Conservation (phyloP, 495 filamentous ascomycete genomes). For the Neurospora intermedia region DNA sequence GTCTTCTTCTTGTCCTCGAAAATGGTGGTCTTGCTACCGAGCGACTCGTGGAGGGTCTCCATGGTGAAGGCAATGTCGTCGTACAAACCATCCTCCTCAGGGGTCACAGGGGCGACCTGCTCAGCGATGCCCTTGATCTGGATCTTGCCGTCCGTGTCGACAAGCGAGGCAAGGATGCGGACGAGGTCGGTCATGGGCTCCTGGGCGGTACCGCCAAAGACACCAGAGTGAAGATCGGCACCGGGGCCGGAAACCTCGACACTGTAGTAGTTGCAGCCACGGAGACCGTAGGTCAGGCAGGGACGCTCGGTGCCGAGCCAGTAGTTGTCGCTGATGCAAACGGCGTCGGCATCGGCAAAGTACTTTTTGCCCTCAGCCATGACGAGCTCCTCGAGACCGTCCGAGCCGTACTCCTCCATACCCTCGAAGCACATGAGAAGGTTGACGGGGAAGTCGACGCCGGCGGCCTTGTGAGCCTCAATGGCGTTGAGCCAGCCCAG, state of each 20-base stretch:
- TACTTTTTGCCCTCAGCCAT: slow-evolving; percentile 75
- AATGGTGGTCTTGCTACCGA: slow-evolving; percentile 80
- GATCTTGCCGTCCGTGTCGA: slow-evolving; percentile 85
- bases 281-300: slow-evolving; percentile 94
- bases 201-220: slow-evolving; percentile 90
- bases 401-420: slow-evolving; percentile 98
- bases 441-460: slow-evolving; percentile 92
- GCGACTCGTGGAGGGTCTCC: slow-evolving; percentile 82
- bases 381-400: slow-evolving; percentile 93
- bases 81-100: slow-evolving; percentile 80
- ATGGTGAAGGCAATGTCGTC: slow-evolving; percentile 83
- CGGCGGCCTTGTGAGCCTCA: slow-evolving; percentile 90
- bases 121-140: slow-evolving; percentile 80
- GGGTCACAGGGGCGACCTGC: slow-evolving; percentile 76
- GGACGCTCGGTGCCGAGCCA: slow-evolving; percentile 98
- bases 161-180: slow-evolving; percentile 66
- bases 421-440: slow-evolving; percentile 99
- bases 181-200: slow-evolving; percentile 98
- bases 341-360: slow-evolving; percentile 91
- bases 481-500: slow-evolving; percentile 97
- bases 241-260: slow-evolving; percentile 79
- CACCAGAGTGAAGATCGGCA: slow-evolving; percentile 89
- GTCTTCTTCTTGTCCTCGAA: slow-evolving; percentile 75
- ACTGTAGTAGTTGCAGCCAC: slow-evolving; percentile 94
- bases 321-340: slow-evolving; percentile 99